Evolutionary conservation across 257 asterid genomes (phyloP).

Genomic region (Salvia splendens): DNA sequence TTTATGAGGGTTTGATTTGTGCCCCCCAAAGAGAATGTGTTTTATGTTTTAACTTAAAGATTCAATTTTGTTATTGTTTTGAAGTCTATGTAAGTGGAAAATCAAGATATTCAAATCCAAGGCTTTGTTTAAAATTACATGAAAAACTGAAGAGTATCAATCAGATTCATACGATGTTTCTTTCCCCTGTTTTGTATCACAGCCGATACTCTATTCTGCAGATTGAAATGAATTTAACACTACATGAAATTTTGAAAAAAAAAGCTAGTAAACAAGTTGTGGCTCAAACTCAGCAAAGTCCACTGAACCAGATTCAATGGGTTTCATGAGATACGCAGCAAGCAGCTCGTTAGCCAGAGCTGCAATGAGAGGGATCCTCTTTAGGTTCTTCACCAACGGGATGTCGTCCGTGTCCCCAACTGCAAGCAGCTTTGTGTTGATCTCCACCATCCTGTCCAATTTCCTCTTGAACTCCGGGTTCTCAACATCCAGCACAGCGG

Average conservation of each 20-base stretch:
- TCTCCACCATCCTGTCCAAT: conserved; percentile 87
- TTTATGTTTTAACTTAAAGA: too few relatives aligned
- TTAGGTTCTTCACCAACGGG: conserved; percentile 80
- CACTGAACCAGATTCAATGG: conserved; percentile 92
- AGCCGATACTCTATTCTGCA: conserved; percentile 26
- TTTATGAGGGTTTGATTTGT: too few relatives aligned
- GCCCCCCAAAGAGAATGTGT: too few relatives aligned
- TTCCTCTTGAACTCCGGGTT: conserved; percentile 96
- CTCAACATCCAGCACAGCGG: conserved; percentile 92
- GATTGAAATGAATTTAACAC: not conserved
- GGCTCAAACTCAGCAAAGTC: conserved; percentile 92
- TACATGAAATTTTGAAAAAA: not conserved
- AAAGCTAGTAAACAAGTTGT: conserved; percentile 59
- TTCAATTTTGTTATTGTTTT: too few relatives aligned
- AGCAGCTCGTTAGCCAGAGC: conserved; percentile 81
- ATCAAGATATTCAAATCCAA: too few relatives aligned
- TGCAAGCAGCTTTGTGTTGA: conserved; percentile 64
- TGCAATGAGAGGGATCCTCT: conserved; percentile 83
- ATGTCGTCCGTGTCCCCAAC: conserved; percentile 67
- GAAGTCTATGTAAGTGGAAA: too few relatives aligned
- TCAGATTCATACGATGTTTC: conserved; percentile 24
- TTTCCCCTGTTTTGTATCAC: conserved; percentile 30
- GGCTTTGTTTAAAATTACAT: not conserved
- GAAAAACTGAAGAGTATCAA: conserved; percentile 26
- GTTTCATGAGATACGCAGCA: conserved; percentile 94